phyloP scores from a whole-genome alignment of 2,329 filamentous ascomycete species.

The Passalora sequoiae region DNA sequence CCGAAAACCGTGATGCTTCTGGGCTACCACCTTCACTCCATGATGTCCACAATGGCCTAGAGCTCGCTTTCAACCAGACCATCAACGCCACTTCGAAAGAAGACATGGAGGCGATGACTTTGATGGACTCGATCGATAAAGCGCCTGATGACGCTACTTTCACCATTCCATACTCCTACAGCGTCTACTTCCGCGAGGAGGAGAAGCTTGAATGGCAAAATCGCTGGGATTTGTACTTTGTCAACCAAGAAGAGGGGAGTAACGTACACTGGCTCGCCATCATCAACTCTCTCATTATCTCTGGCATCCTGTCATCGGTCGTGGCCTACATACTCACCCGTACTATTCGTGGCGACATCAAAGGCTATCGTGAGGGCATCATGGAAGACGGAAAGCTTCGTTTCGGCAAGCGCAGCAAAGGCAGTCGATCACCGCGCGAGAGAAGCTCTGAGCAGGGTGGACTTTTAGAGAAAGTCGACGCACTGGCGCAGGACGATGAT shows the following conservation, averaged over 20 bases:
- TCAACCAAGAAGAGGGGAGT: slow-evolving; percentile 75
- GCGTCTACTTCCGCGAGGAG: slow-evolving; percentile 83
- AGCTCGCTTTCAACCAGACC: slow-evolving; percentile 63
- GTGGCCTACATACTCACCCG: slow-evolving; percentile 76
- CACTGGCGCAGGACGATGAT: slow-evolving; percentile 49
- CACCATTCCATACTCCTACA: slow-evolving; percentile 79
- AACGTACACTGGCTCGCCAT: slow-evolving; percentile 86
- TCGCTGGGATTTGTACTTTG: slow-evolving; percentile 86
- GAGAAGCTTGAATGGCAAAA: slow-evolving; percentile 73
- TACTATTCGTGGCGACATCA: slow-evolving; percentile 74
- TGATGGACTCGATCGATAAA: slow-evolving; percentile 49
- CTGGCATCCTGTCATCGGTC: slow-evolving; percentile 68
- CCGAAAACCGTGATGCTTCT: slow-evolving; percentile 53
- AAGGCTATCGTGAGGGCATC: slow-evolving; percentile 61
- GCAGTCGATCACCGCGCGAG: slow-evolving; percentile 39
- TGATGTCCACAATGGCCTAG: slow-evolving; percentile 59
- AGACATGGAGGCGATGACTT: slow-evolving; percentile 50
- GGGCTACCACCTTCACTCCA: slow-evolving; percentile 67
- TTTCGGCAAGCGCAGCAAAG: slow-evolving; percentile 46
- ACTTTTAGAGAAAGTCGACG: slow-evolving; percentile 35
- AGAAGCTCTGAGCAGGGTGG: slow-evolving; percentile 47
- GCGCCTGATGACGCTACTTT: slow-evolving; percentile 61
- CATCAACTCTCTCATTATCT: slow-evolving; percentile 79
- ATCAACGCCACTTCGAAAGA: slow-evolving; percentile 47
- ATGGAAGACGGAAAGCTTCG: slow-evolving; percentile 62